Evolutionary conservation across 805 yeast species (phyloP).

Genomic region (Zygoascus biomembranicola): DNA sequence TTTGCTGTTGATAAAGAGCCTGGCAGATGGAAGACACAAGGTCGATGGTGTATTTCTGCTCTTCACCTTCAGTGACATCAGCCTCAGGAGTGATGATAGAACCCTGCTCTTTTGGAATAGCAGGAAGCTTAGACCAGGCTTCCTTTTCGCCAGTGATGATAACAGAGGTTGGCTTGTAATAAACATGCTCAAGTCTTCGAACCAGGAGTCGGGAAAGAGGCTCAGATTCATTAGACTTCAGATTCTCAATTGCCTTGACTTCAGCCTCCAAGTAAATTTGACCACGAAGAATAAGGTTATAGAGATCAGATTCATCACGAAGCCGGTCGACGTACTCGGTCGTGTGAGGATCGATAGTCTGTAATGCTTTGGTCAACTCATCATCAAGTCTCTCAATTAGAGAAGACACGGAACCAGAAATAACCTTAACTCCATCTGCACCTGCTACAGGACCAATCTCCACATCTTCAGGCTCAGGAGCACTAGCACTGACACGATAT

Average conservation of each 20-base stretch:
- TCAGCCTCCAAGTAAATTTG: constrained; percentile 77
- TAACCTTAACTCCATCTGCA: constrained; percentile 57
- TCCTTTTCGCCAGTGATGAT: constrained; percentile 58
- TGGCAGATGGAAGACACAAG: constrained; percentile 60
- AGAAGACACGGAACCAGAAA: constrained; percentile 79
- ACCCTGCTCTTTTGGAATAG: constrained; percentile 12
- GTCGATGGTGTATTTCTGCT: constrained; percentile 35
- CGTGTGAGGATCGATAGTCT: constrained; percentile 89
- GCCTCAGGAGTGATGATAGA: constrained; percentile 30
- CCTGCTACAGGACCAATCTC: constrained; percentile 56
- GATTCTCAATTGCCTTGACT: neutral
- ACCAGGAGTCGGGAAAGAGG: constrained; percentile 55
- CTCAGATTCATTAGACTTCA: constrained; percentile 33
- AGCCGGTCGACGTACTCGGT: constrained; percentile 86
- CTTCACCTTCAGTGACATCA: constrained; percentile 25
- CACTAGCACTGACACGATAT: constrained; percentile 71
- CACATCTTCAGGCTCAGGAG: constrained; percentile 68
- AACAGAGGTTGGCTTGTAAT: constrained; percentile 79
- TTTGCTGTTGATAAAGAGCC: constrained; percentile 57
- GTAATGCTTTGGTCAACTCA: constrained; percentile 81
- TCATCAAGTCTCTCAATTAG: constrained; percentile 91
- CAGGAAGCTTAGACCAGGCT: constrained; percentile 59
- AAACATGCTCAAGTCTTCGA: constrained; percentile 85
- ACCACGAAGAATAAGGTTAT: constrained; percentile 68
- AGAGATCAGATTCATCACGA: constrained; percentile 74